Base-by-base conservation (phyloP, 2,329 filamentous ascomycete genomes). In the Beauveria asiatica region DNA sequence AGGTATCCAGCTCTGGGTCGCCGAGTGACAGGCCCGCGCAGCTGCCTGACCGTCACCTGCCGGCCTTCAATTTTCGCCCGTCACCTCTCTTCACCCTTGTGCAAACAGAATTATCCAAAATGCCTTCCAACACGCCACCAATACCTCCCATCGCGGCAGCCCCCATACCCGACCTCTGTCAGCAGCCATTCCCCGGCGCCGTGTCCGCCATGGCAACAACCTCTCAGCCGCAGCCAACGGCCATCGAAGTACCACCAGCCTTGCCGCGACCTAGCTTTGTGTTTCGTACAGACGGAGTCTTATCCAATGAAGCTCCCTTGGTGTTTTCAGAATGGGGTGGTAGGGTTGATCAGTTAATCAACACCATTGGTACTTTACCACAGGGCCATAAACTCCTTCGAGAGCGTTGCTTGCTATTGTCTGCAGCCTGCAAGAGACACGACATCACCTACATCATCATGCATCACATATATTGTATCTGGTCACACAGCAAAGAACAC, bases 361-460 rank as follows among this genome's bases (percentile, higher is more conserved):
- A n/a, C 44, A 27, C 23, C 16, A 21, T 5, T 11, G 6, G n/a
- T 33, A 3, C 16, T 13, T 16, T 7, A 7, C 30, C 30, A 25
- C 13, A 41, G 9, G 4, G 17, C 1, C 9, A 48, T 49, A 9
- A 39, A 9, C 5, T 48, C 7, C 5, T 16, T 7, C 25, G 68
- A 49, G 74, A 74, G 25, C 78, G 87, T 33, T 74, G 84, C 39
- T 64, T 69, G n/a, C 75, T 88, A 8, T 72, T 92, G 13, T 67
- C 64, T 27, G 74, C 82, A 25, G 87, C 88, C 1, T 87, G 84
- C 64, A 48, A 63, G 1, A 65, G 68, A 0, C 70, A 78, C 5
- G 89, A 92, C 68, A 63, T 75, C 51, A 83, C 88, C 67, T 92
- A 87, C 67, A 65, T 91, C 54, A 75, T 80, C 6, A 68, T 89